Evolutionary conservation across 2,329 filamentous ascomycete genomes (phyloP), one percentile per base, ranked within the genome.

Genomic region (Pleomassaria siparia): DNA sequence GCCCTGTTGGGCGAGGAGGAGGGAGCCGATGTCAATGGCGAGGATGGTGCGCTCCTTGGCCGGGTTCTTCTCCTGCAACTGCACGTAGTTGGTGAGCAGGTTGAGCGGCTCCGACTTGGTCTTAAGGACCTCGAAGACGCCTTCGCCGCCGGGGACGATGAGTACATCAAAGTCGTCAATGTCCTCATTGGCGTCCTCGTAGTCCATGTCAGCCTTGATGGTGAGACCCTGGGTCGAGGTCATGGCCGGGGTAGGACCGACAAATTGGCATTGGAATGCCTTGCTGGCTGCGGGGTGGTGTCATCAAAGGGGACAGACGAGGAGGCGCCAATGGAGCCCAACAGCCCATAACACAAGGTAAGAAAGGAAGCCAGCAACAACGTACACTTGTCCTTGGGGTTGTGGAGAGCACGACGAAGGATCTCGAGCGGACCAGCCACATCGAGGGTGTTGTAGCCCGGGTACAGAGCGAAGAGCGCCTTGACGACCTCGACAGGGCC

Each of bases 131-230:
- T 76, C 72, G 22, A 85, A 66, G 54, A 70, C 80, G 49, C 76
- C 75, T 66, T 83, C 80, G 65, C 89, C 89, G 63, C 89, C 89
- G 22, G 90, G 80, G 55, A 95, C 76, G 69, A 94, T 79, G 59
- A 95, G 79, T 53, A 94, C 79, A 69, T 95, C 89, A 68, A 88
- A 91, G 56, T 91, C 86, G 56, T 85, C 76, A 40, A 91, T 81
- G 58, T 75, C 74, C 50, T 89, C 82, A 72, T 89, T 80, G 52
- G 88, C 89, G 66, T 92, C 88, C 66, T 88, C 87, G 78, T 82
- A 90, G 67, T 84, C 79, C 70, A 91, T 85, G 72, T 94, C 86
- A 53, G 87, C 84, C 62, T 82, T 82, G 70, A 94, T 76, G 59
- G 84, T 78, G 64, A 86, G 80, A 57, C 88, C 88, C 70, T 90